Evolutionary conservation across 768 basidiomycete genomes (phyloP).

Genomic region (Galerina sulciceps): DNA sequence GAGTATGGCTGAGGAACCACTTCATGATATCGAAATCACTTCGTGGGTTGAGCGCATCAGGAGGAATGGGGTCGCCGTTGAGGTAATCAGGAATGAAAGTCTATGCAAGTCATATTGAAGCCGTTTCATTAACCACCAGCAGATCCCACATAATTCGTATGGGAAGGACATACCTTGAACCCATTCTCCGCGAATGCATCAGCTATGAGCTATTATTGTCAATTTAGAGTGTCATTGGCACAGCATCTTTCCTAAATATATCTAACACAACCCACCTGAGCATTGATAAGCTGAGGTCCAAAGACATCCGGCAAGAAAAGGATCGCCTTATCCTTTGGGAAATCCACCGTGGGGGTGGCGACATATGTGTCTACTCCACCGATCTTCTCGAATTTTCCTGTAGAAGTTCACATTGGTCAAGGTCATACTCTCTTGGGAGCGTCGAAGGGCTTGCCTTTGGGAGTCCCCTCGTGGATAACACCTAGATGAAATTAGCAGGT

Average conservation of each 20-base stretch:
- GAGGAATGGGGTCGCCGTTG: constrained; percentile 43
- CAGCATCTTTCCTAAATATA: not conserved
- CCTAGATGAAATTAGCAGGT: constrained; percentile 31
- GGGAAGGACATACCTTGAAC: constrained; percentile 38
- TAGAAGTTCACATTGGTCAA: not conserved
- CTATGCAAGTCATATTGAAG: constrained; percentile 21
- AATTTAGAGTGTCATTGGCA: not conserved
- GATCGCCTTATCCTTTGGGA: constrained; percentile 58
- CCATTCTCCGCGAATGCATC: constrained; percentile 51
- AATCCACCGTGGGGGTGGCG: constrained; percentile 53
- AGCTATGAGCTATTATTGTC: constrained; percentile 34
- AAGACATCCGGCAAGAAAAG: constrained; percentile 60
- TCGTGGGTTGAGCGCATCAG: constrained; percentile 36
- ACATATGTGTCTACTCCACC: constrained; percentile 57
- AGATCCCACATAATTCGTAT: no score
- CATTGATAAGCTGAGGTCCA: constrained; percentile 51
- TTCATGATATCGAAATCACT: constrained; percentile 38
- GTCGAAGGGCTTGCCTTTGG: constrained; percentile 36
- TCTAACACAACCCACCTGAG: constrained; percentile 35
- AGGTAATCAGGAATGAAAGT: constrained; percentile 46
- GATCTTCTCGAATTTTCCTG: constrained; percentile 54
- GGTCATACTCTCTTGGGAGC: not conserved
- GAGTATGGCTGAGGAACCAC: constrained; percentile 51
- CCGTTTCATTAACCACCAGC: not conserved
- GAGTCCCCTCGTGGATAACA: constrained; percentile 53